Evolutionary conservation across 192 early-diverging fungal genomes (phyloP), one percentile per base, ranked within the genome.

Genomic region (Podochytrium sp.): DNA sequence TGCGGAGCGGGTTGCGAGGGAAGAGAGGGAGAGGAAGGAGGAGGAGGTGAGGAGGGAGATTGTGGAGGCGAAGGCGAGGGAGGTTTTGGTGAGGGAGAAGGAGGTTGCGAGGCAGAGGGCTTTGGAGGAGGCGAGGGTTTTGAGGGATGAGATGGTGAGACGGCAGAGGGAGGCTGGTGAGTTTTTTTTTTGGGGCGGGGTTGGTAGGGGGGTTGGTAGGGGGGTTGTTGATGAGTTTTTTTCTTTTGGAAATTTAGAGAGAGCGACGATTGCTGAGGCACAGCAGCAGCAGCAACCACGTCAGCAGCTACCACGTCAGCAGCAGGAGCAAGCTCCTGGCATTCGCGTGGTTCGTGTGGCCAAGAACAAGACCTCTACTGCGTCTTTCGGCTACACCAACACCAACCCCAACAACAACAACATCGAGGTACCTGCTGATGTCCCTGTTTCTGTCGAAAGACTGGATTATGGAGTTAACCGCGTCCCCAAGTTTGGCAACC

Each of bases 111-210:
- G 66, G 27, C 33, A 41, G 47, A 7, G 37, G 12, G n/a, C 34
- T 3, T 34, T 69, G 12, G 50, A 69, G 49, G 66, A 69, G 27
- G 18, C 66, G 32, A 18, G 52, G 23, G 27, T 14, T 14, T n/a
- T 53, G 35, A 52, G 66, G n/a, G 52, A 69, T 55, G 66, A 51
- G 29, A 53, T 69, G 66, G 55, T 69, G 51, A 40, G 63, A 34
- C 20, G 29, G 7, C 66, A 69, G 29, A 69, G 16, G 37, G 0
- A 18, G n/a, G 30, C 12, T 10, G 10, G 10, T 47, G 43, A 14
- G 10, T 47, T 47, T 47, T 10, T 14, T 47, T 47, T 47, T 47
- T 47, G 20, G 20, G 10, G 10, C n/a, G 10, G 10, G 20, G 20
- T 47, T 47, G 10, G 10, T 47, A 47, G 20, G 10, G 10, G 10